Conservation (phyloP, 768 basidiomycete species). For the Russula emetica region DNA sequence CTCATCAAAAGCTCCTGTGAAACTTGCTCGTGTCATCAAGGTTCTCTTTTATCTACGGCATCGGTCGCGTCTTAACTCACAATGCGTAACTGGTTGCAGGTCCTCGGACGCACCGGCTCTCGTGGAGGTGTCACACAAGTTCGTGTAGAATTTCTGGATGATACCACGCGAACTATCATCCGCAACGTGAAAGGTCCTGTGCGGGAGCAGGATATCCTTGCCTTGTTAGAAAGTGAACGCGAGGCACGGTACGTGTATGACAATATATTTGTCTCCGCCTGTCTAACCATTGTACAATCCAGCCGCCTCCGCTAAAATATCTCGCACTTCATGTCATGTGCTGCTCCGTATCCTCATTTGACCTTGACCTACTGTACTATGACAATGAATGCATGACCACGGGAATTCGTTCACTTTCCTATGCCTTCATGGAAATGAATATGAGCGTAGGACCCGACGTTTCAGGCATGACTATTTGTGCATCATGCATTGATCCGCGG, state of each 20-base stretch:
- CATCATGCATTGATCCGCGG: not conserved
- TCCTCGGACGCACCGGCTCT: conserved; percentile 97
- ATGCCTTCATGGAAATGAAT: not conserved
- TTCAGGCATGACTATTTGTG: not conserved
- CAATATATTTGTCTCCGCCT: not conserved
- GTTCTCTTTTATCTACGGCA: conserved; percentile 39
- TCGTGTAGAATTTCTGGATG: conserved; percentile 99
- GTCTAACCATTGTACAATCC: conserved; percentile 6
- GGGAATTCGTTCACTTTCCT: conserved; percentile 1
- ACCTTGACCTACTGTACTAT: conserved; percentile 28
- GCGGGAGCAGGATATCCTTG: conserved; percentile 91
- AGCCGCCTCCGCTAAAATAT: conserved; percentile 36
- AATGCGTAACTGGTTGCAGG: conserved; percentile 43
- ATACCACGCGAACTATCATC: conserved; percentile 91
- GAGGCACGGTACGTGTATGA: conserved; percentile 84
- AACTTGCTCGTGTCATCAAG: conserved; percentile 98
- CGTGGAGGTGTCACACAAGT: conserved; percentile 99
- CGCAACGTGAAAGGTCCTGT: conserved; percentile 99
- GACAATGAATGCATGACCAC: conserved; percentile 19
- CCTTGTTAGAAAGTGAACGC: conserved; percentile 95
- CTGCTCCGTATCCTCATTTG: conserved; percentile 17
- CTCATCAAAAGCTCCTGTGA: conserved; percentile 87
- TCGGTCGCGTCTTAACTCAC: conserved; percentile 8
- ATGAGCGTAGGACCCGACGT: not conserved
- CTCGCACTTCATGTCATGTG: conserved; percentile 2